Evolutionary conservation across 2,329 filamentous ascomycete species (phyloP), one percentile per base, ranked within the genome.

Genomic region (Phaeosphaeria sp.): DNA sequence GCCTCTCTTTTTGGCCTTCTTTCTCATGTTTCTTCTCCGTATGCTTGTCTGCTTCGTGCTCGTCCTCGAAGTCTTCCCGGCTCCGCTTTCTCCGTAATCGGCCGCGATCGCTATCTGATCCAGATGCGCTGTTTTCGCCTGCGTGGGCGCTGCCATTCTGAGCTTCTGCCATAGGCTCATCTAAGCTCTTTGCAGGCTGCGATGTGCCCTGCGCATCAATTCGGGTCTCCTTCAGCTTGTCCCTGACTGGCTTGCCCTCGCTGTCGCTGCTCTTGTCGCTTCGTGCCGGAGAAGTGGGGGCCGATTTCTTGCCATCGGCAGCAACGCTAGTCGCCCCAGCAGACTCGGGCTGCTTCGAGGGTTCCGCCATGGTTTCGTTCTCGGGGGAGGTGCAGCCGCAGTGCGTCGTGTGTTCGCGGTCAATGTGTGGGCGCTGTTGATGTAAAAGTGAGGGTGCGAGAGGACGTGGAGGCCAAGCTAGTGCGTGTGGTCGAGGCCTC

Each of bases 161-260:
- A 43, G 52, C 65, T 20, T 68, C 67, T 20, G 63, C 62, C 69
- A 72, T 72, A 22, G 54, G 44, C 46, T 65, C 63, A 43, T 70
- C 67, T 11, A 63, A 56, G 36, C 42, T 50, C 41, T 61, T 54
- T 18, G 52, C 52, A 52, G 63, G 54, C 36, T 72, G 64, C 17
- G 66, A 63, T 18, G 61, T 60, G 46, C 64, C 46, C 46, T 69
- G 66, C 52, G 80, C 76, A 41, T 82, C 82, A 55, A 89, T 86
- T n/a, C 83, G 81, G 3, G 86, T 87, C 66, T 88, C 83, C 73
- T 86, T 84, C 53, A 89, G 77, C 74, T 87, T 85, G 71, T 88
- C 83, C 56, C 86, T 79, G 39, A 87, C 84, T 9, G 85, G 85
- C 58, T 81, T 82, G 71, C 88, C 85, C 59, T 83, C 81, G 57